Evolutionary conservation across 495 filamentous ascomycete species (phyloP), one percentile per base, ranked within the genome.

Genomic region (Penicillium egyptiacum): DNA sequence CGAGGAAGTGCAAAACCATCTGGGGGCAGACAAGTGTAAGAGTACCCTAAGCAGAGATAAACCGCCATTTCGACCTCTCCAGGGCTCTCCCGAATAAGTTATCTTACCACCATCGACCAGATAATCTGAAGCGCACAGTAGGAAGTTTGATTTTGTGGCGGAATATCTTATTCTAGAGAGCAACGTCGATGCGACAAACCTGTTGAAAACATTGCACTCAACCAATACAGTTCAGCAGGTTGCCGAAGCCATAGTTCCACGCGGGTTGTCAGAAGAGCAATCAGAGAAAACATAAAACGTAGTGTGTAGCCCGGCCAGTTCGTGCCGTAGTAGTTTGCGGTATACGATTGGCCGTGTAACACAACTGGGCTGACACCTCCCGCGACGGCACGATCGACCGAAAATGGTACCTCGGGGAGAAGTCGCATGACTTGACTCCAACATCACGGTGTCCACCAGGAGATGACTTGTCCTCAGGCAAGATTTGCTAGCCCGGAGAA

Each of bases 291-390:
- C 28, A 58, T 75, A 80, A 55, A 81, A 79, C 0, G 80, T 60
- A 28, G 76, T 78, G 76, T 78, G 57, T 75, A 79, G 2, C 78
- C 77, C 0, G 77, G 76, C 76, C 79, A 83, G 0, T 72, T 78
- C 0, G 75, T 80, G 10, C 67, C 68, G 4, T 55, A 55, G 53
- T 76, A 77, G 9, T 71, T 58, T 1, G 73, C 75, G 3, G 68
- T 67, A 39, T 76, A 79, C 1, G 76, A 51, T 28, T 72, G 68
- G 6, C 79, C 80, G 55, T 83, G 80, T 10, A 81, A 56, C 0
- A 81, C 74, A 17, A 78, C 55, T 55, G 70, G 72, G 58, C 77
- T 81, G 11, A 81, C 67, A 11, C 75, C 75, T 6, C 69, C 78
- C 2, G 66, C 70, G 12, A 75, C 61, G 0, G 72, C 70, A 12